phyloP scores from a whole-genome alignment of 75 land plant species.

The Picea sitchensis region DNA sequence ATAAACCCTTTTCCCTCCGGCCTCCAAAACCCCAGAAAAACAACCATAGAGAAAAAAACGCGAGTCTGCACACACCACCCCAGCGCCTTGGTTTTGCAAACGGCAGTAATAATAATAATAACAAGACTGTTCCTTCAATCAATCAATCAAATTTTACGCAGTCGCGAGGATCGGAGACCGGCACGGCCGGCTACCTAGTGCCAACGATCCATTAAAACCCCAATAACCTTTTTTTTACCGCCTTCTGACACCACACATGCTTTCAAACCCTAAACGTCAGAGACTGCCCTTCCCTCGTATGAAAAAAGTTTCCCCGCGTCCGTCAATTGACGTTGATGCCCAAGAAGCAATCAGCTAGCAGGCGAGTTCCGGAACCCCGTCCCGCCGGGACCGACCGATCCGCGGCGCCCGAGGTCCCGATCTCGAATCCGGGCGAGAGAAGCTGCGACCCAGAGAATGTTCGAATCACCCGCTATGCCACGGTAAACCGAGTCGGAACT shows the following conservation, averaged over 20 bases:
- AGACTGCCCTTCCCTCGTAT: neutral
- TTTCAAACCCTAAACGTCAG: constrained; percentile 7
- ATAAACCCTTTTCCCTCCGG: neutral
- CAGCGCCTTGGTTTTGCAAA: constrained; percentile 3
- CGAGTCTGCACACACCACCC: neutral
- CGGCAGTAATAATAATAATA: neutral
- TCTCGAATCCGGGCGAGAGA: too few relatives aligned
- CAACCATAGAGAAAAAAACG: neutral
- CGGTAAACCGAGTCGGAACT: neutral
- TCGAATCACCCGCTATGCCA: neutral
- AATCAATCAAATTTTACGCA: constrained; percentile 14
- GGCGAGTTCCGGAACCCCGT: neutral
- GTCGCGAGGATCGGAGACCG: constrained; percentile 1
- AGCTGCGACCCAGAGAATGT: neutral
- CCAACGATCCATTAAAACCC: neutral
- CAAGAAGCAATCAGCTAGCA: neutral
- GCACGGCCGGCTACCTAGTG: neutral
- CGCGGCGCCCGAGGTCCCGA: constrained; percentile 2
- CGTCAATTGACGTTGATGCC: neutral
- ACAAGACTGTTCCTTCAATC: neutral
- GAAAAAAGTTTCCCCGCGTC: neutral
- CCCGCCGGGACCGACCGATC: neutral
- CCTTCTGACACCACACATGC: constrained; percentile 15
- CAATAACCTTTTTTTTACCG: neutral
- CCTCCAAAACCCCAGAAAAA: neutral